Conservation (phyloP, 371 early-diverging fungal species). For the Rhizomucor miehei region DNA sequence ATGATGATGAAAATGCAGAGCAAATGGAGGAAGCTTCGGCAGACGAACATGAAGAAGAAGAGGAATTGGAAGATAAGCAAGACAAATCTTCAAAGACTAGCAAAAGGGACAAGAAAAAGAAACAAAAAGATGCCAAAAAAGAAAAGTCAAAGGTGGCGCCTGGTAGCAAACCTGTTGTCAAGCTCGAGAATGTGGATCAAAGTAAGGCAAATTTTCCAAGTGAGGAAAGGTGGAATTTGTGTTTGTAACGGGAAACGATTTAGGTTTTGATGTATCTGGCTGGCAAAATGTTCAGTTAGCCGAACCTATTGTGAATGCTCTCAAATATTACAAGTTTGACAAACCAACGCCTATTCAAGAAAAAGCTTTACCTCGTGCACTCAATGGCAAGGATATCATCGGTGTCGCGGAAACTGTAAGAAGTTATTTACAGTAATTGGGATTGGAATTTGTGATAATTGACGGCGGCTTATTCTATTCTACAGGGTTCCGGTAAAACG, state of each 20-base stretch:
- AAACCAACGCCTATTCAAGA: constrained; percentile 96
- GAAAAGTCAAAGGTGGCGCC: constrained; percentile 5
- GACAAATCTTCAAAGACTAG: constrained; percentile 15
- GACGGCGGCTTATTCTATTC: too few species aligned
- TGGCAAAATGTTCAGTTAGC: constrained; percentile 58
- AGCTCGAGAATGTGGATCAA: constrained; percentile 40
- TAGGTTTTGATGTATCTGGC: constrained; percentile 55
- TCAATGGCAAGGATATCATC: constrained; percentile 83
- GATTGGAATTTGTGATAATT: too few species aligned
- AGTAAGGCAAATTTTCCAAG: constrained; percentile 15
- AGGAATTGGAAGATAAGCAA: constrained; percentile 11
- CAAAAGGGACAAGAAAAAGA: constrained; percentile 22
- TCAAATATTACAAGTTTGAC: constrained; percentile 69
- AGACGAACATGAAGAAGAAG: too few species aligned
- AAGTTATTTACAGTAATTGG: background rate
- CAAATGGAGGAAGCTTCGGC: too few species aligned
- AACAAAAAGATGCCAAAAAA: constrained; percentile 23
- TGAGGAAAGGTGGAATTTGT: too few species aligned
- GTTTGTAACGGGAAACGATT: too few species aligned
- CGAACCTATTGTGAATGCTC: constrained; percentile 56
- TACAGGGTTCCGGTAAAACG: constrained; percentile 90
- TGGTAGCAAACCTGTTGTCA: constrained; percentile 15
- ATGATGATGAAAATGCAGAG: too few species aligned
- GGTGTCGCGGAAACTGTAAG: constrained; percentile 96
- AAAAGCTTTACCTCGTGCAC: constrained; percentile 73